Conservation (phyloP, 2,329 filamentous ascomycete genomes). For the Fusarium sp. region DNA sequence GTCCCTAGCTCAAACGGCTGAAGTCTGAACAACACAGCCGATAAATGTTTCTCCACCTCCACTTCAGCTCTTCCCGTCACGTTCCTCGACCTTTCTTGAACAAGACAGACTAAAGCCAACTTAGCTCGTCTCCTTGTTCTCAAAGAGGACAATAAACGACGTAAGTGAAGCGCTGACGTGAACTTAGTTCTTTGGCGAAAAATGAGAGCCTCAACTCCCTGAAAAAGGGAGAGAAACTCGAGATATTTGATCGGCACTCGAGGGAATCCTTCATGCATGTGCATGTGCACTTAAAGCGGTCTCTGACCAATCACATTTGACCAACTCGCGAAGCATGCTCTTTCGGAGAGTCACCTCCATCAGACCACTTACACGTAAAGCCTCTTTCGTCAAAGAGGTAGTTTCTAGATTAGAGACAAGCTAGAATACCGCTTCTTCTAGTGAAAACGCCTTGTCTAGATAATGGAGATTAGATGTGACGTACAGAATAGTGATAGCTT, state of each 20-base stretch:
- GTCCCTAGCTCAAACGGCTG: conserved; percentile 25
- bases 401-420: too few species aligned
- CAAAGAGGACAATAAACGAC: not conserved
- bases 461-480: not conserved
- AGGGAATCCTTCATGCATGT: conserved; percentile 20
- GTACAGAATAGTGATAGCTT: not conserved
- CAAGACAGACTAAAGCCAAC: not conserved
- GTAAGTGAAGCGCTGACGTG: not conserved
- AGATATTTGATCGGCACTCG: conserved; percentile 17
- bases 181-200: not conserved
- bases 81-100: not conserved
- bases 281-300: not conserved
- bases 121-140: not conserved
- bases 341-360: not conserved
- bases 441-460: conserved; percentile 4
- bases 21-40: conserved; percentile 28
- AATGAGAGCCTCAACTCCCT: not conserved
- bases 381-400: not conserved
- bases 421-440: not conserved
- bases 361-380: not conserved
- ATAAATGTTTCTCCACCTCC: conserved; percentile 13
- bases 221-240: not conserved
- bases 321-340: conserved; percentile 29
- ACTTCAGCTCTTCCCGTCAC: conserved; percentile 11
- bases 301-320: conserved; percentile 7